These are phyloP conservation scores for Debaryomyces subglobosus DNA, from an alignment of 1,139 yeast species.

Conservation along the genomic window DNA sequence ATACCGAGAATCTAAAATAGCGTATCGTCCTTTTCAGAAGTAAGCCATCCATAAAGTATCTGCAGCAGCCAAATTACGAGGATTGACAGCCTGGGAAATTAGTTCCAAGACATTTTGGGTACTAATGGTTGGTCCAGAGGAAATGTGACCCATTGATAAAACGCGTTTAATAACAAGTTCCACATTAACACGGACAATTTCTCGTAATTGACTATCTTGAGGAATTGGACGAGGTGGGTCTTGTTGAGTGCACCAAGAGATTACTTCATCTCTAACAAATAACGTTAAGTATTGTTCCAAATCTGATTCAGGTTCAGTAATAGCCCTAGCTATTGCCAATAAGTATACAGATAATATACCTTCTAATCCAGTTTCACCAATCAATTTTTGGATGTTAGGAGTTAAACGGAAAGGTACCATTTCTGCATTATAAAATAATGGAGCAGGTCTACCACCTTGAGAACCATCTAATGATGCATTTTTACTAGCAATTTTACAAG, in stretches of 20 bases:
- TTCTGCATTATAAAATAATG: constrained; percentile 91
- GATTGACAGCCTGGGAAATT: constrained; percentile 94
- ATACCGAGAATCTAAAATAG: not conserved
- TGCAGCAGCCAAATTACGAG: constrained; percentile 88
- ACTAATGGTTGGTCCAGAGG: constrained; percentile 76
- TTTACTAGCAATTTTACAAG: constrained; percentile 73
- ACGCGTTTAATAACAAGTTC: constrained; percentile 76
- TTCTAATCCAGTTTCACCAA: constrained; percentile 91
- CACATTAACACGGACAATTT: constrained; percentile 86
- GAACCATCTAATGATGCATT: constrained; percentile 61
- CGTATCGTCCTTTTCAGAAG: constrained; percentile 39
- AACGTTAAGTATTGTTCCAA: constrained; percentile 84
- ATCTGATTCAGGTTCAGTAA: constrained; percentile 89
- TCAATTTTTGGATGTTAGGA: constrained; percentile 89
- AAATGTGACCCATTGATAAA: constrained; percentile 74
- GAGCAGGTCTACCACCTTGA: constrained; percentile 66
- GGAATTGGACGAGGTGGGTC: constrained; percentile 67
- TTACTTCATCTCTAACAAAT: constrained; percentile 92
- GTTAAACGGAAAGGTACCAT: constrained; percentile 96
- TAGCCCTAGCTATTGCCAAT: constrained; percentile 83
- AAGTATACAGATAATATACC: constrained; percentile 88
- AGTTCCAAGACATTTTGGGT: constrained; percentile 91
- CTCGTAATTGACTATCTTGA: constrained; percentile 79
- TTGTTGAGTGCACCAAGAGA: constrained; percentile 90
- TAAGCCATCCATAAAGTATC: constrained; percentile 98